phyloP scores from a whole-genome alignment of 2,329 filamentous ascomycete species.

The Pyrenophora tritici-repentis region DNA sequence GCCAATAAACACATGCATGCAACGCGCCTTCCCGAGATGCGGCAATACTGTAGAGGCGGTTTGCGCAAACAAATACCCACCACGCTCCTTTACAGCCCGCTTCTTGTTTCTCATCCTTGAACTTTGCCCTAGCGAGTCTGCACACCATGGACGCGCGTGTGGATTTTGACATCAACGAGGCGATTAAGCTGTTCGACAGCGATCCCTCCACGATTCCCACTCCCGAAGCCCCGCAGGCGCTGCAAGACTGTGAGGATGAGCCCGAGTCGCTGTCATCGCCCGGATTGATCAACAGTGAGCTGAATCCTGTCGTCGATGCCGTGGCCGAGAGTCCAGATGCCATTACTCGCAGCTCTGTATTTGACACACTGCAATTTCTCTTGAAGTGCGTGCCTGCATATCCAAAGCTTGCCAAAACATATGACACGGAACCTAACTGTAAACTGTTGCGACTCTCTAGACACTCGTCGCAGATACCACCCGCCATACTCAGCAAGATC shows the following conservation, averaged over 20 bases:
- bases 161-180: conserved; percentile 94
- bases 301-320: conserved; percentile 91
- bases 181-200: conserved; percentile 94
- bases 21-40: conserved; percentile 21
- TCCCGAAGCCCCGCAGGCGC: conserved; percentile 78
- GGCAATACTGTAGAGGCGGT: conserved; percentile 17
- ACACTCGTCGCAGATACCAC: conserved; percentile 78
- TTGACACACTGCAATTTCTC: conserved; percentile 93
- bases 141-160: conserved; percentile 68
- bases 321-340: conserved; percentile 91
- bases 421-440: conserved; percentile 59
- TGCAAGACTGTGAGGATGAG: conserved; percentile 92
- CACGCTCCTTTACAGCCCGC: conserved; percentile 22
- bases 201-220: conserved; percentile 84
- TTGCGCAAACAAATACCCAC: conserved; percentile 16
- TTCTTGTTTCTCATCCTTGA: conserved; percentile 21
- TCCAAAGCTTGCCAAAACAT: conserved; percentile 38
- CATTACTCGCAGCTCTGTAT: conserved; percentile 74
- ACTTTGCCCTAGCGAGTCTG: conserved; percentile 19
- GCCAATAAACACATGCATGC: conserved; percentile 24
- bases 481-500: conserved; percentile 85
- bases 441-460: conserved; percentile 70
- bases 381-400: conserved; percentile 83
- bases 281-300: conserved; percentile 78
- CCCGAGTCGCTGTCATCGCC: conserved; percentile 76